Base-by-base conservation (phyloP, 257 asterid species). In the Solanum corneliomulleri region DNA sequence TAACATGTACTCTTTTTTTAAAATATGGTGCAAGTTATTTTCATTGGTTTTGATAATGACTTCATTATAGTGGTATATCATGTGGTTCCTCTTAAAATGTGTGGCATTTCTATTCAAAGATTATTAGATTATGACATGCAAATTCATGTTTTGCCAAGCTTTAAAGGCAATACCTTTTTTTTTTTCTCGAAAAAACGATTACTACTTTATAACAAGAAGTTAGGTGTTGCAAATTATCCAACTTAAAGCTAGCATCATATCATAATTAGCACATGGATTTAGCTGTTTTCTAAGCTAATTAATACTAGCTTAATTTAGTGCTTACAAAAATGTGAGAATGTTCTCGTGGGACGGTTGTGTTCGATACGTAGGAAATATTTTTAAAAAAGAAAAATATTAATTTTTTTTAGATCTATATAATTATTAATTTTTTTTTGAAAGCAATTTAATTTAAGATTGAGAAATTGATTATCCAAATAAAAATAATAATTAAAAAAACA, bases 71-170 rank as follows among this genome's bases (percentile, higher is more conserved):
- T 77, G 39, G n/a, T 4, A 13, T 45, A 78, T 25, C 16, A 25
- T 8, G 25, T 21, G 11, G 82, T 15, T 76, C 25, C 9, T 78
- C 41, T 60, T 15, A 14, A 44, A 45, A 44, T 45, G 3, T 78
- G 60, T 78, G 64, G 64, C 2, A 78, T n/a, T 64, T 42, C 35
- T 78, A 44, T 45, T 78, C 41, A 78, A 25, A 27, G 41, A 45
- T 16, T 77, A 77, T 77, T 25, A 78, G 84, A 78, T 25, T 45
- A 27, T 44, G 64, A 78, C 64, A n/a, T 78, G 41, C n/a, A 78
- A 45, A 25, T 27, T 78, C 9, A 44, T 78, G 14, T 78, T 77
- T 23, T 23, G 9, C 84, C 84, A 45, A 4, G 84, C 64, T 42
- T 44, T 44, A 44, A 77, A 44, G 49, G 15, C 39, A 77, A 39